Conservation (phyloP, 2,329 filamentous ascomycete species). For the Plectosphaerella sp. region DNA sequence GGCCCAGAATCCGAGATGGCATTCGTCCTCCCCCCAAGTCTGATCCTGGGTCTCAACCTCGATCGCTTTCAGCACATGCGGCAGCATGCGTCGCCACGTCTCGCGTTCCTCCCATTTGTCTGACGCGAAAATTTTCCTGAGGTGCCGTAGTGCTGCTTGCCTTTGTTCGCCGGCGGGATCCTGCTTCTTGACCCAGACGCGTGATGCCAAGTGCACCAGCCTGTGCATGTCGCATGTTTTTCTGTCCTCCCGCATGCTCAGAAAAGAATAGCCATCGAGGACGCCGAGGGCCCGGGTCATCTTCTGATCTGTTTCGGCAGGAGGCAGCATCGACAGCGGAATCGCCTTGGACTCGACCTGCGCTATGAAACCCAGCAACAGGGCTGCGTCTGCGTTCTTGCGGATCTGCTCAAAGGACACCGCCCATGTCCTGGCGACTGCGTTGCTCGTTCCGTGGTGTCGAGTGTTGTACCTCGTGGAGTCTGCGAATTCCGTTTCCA, state of each 20-base stretch:
- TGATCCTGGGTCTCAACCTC: background rate
- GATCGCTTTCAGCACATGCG: slow-evolving; percentile 1
- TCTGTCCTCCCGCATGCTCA: slow-evolving; percentile 15
- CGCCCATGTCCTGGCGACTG: slow-evolving; percentile 32
- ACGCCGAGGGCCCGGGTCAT: slow-evolving; percentile 22
- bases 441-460: slow-evolving; percentile 23
- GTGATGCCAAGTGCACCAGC: slow-evolving; percentile 26
- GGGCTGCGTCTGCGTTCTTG: slow-evolving; percentile 21
- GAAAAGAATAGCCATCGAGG: slow-evolving; percentile 26
- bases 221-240: slow-evolving; percentile 29
- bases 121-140: background rate
- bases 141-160: background rate
- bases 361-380: slow-evolving; percentile 31
- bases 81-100: background rate
- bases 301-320: slow-evolving; percentile 2
- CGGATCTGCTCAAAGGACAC: slow-evolving; percentile 35
- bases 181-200: slow-evolving; percentile 19
- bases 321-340: slow-evolving; percentile 26
- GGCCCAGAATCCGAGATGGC: background rate
- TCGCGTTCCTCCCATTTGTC: slow-evolving; percentile 3
- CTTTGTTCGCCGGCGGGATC: background rate
- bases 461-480: slow-evolving; percentile 21
- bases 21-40: background rate
- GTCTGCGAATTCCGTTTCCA: slow-evolving; percentile 29
- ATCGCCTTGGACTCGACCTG: slow-evolving; percentile 34